phyloP scores from a whole-genome alignment of 2,329 filamentous ascomycete genomes.

The Aspergillus novofumigatus region DNA sequence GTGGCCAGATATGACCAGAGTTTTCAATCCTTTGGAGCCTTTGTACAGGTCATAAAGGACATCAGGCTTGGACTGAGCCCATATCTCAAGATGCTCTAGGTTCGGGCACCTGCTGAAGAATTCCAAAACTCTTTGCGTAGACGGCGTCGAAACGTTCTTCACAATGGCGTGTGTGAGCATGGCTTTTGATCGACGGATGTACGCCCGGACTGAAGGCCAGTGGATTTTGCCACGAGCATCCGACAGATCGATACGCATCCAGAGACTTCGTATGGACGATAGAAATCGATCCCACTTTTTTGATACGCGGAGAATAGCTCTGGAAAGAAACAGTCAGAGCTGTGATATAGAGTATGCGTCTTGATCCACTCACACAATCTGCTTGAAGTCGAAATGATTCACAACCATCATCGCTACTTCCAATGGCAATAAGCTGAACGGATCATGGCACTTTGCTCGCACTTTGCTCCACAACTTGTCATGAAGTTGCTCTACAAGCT shows the following conservation, averaged over 20 bases:
- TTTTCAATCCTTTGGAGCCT: conserved; percentile 22
- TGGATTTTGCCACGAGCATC: conserved; percentile 41
- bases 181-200: conserved; percentile 32
- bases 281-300: conserved; percentile 54
- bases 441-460: conserved; percentile 38
- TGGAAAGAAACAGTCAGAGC: conserved; percentile 14
- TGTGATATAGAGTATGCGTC: neutral
- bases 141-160: conserved; percentile 24
- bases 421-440: conserved; percentile 50
- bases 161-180: conserved; percentile 30
- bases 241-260: conserved; percentile 53
- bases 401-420: conserved; percentile 53
- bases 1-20: conserved; percentile 21
- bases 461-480: conserved; percentile 40
- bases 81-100: conserved; percentile 30
- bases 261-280: conserved; percentile 43
- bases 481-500: conserved; percentile 46
- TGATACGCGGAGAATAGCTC: conserved; percentile 51
- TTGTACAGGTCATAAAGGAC: conserved; percentile 25
- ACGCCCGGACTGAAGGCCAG: conserved; percentile 30
- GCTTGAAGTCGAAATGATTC: conserved; percentile 48
- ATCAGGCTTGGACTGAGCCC: conserved; percentile 14
- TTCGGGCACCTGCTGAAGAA: conserved; percentile 32
- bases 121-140: conserved; percentile 24
- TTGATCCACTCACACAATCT: conserved; percentile 41